Evolutionary conservation across 306 rosid genomes (phyloP), one percentile per base, ranked within the genome.

Genomic region (Rosa multiflora): DNA sequence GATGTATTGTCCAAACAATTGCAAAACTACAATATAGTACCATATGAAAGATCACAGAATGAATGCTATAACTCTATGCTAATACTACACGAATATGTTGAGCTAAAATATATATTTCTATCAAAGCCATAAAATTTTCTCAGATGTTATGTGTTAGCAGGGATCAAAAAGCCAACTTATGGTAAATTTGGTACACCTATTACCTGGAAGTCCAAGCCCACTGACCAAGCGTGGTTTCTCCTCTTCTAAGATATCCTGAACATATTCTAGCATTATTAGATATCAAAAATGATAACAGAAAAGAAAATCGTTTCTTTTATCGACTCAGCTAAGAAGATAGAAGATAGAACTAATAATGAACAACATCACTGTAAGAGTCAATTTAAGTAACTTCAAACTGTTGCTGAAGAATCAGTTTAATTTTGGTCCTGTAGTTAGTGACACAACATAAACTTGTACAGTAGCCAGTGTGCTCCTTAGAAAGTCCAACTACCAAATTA

Each of bases 121-220:
- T 58, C 15, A 0, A 5, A 56, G 6, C 6, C 40, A 77, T 10
- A 37, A 72, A 23, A 11, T 51, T 35, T 55, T n/a, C 66, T 48
- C 42, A 78, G 70, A 58, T 51, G 59, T 74, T 32, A 84, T 76
- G 29, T 26, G 49, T 37, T 37, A 26, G 64, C 40, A 40, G 52
- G 52, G 10, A 53, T 55, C 44, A 12, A 14, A 52, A 56, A 80
- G 62, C 56, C 32, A 62, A 21, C 55, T 58, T 12, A 66, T 56
- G 39, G 17, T 67, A 81, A 51, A 5, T 56, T 70, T 39, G 61
- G 69, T 77, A 56, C 59, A 47, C 37, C 56, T 35, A 5, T 78
- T 88, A 94, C 99, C 99, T 85, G 98, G 26, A 80, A 95, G 96
- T 83, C 91, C 99, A 80, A 95, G 97, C 73, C 97, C 98, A 77